Base-by-base conservation (phyloP, 768 basidiomycete species). In the Tricholoma flavovirens region DNA sequence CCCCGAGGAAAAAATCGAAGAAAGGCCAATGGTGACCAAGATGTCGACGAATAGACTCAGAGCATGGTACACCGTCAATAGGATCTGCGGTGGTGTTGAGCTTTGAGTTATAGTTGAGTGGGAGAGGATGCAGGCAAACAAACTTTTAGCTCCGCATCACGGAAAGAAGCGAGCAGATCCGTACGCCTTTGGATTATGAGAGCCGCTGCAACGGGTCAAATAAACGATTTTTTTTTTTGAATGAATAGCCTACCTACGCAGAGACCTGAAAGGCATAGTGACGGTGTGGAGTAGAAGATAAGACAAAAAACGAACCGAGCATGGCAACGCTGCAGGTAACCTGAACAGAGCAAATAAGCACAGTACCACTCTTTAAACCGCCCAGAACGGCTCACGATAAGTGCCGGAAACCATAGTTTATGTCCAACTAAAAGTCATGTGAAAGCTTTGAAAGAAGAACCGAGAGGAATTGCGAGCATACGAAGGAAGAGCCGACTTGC, bases 1-100 rank as follows among this genome's bases (percentile, higher is more conserved):
- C n/a, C n/a, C 32, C 7, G 49, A 26, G 4, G 49, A 56, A 9
- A 59, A 52, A 7, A 35, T n/a, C 17, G 14, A 30, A n/a, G n/a
- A 56, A 10, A 58, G 40, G 45, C 54, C 32, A 6, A 52, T 24
- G 3, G 54, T 56, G 22, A 56, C 43, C 11, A 59, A n/a, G 14
- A 56, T 30, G 21, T 59, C 58, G 12, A 49, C 46, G 22, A 56
- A 9, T 6, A 49, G 24, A 17, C 33, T 55, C n/a, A 51, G 35
- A 7, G 10, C 40, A 32, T 59, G 58, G 29, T 36, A 59, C 14
- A 35, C 14, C 2, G 42, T 42, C 9, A 56, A 1, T 46, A 46
- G 19, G 17, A 56, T 35, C 58, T 59, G 26, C 40, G 33, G 56
- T 5, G 5, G 15, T 7, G 14, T 32, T 3, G 9, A n/a, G 9